phyloP scores from a whole-genome alignment of 2,329 filamentous ascomycete species.

The Orbilia blumenaviensis region DNA sequence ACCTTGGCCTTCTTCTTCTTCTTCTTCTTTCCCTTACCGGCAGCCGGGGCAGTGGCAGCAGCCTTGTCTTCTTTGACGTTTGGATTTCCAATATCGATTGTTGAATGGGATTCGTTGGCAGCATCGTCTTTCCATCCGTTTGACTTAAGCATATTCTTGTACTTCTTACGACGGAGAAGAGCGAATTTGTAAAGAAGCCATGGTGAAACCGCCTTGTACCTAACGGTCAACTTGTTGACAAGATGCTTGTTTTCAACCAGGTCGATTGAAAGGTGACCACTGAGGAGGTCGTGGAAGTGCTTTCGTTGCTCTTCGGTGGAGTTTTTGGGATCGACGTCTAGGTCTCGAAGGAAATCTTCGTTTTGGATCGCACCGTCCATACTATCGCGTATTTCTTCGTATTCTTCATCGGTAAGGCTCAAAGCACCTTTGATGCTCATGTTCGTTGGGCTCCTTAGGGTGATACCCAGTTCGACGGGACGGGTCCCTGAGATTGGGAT shows the following conservation, averaged over 20 bases:
- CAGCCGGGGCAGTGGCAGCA: too few relatives aligned
- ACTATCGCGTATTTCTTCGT: conserved; percentile 5
- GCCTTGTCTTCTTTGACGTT: neutral
- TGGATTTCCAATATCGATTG: neutral
- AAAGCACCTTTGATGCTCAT: conserved; percentile 13
- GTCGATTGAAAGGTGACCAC: neutral
- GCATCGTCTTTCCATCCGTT: neutral
- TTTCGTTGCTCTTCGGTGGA: conserved; percentile 20
- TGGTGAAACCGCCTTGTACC: conserved; percentile 8
- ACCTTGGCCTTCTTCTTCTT: too few relatives aligned
- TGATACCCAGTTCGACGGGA: neutral
- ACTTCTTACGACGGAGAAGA: conserved; percentile 34
- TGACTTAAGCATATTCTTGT: neutral
- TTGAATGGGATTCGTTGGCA: neutral
- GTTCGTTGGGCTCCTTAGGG: conserved; percentile 26
- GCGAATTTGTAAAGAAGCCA: conserved; percentile 39
- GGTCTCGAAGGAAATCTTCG: neutral
- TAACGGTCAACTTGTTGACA: conserved; percentile 7
- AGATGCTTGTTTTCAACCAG: neutral
- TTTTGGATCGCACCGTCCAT: conserved; percentile 2
- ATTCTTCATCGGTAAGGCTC: conserved; percentile 21
- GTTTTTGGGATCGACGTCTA: conserved; percentile 24
- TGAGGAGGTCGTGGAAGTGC: conserved; percentile 10
- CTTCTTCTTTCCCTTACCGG: too few relatives aligned
- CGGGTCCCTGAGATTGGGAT: conserved; percentile 17